phyloP scores from a whole-genome alignment of 768 basidiomycete genomes.

The Lentinula raphanica region DNA sequence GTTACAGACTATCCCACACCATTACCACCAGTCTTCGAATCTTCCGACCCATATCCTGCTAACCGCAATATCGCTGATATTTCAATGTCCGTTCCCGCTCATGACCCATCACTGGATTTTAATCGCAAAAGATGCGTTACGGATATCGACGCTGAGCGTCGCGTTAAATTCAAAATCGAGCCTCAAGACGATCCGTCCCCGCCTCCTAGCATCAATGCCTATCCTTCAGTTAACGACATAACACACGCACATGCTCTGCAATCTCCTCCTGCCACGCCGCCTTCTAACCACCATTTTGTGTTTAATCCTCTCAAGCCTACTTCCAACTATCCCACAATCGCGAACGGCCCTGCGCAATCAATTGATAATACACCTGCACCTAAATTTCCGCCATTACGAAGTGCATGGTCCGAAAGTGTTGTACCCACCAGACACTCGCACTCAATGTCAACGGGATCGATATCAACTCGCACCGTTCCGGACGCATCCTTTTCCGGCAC shows the following conservation, averaged over 20 bases:
- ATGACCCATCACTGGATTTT: constrained; percentile 23
- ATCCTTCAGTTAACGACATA: background rate
- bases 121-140: constrained; percentile 41
- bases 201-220: constrained; percentile 5
- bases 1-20: background rate
- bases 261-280: constrained; percentile 20
- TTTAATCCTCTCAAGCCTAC: constrained; percentile 25
- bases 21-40: background rate
- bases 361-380: constrained; percentile 14
- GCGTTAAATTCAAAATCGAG: constrained; percentile 43
- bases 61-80: background rate
- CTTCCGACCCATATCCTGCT: background rate
- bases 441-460: constrained; percentile 13
- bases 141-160: constrained; percentile 36
- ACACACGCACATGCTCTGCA: constrained; percentile 11
- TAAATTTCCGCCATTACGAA: constrained; percentile 13
- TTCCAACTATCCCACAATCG: constrained; percentile 13
- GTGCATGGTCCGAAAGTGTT: constrained; percentile 11
- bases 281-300: constrained; percentile 25
- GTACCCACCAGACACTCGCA: constrained; percentile 11
- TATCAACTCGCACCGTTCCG: background rate
- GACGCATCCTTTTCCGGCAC: background rate
- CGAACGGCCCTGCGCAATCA: constrained; percentile 14
- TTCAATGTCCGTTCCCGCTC: background rate
- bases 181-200: constrained; percentile 39